phyloP scores from a whole-genome alignment of 2,329 filamentous ascomycete genomes.

The Dactylonectria estremocensis region DNA sequence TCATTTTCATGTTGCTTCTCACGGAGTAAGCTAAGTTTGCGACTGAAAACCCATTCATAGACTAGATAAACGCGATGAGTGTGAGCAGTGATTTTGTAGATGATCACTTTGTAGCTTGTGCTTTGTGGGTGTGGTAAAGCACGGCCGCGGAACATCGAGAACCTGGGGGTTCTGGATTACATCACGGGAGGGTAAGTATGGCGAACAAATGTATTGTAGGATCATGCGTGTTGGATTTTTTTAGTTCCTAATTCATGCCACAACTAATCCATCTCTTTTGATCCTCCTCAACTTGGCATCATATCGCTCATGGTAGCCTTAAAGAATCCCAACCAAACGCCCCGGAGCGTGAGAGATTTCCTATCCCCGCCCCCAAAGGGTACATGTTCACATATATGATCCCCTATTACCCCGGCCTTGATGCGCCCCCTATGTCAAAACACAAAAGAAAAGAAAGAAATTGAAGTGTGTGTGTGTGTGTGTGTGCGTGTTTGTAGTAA shows the following conservation, averaged over 20 bases:
- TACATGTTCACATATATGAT: slow-evolving; percentile 43
- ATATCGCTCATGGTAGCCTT: slow-evolving; percentile 47
- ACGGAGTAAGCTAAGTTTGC: not conserved
- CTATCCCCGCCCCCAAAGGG: slow-evolving; percentile 40
- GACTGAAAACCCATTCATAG: too few species aligned
- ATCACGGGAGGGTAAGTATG: slow-evolving; percentile 11
- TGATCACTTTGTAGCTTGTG: too few species aligned
- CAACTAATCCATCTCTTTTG: slow-evolving; percentile 44
- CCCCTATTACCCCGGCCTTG: slow-evolving; percentile 38
- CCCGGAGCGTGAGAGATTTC: slow-evolving; percentile 41
- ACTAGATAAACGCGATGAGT: too few species aligned
- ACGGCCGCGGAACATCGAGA: too few species aligned
- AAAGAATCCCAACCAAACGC: slow-evolving; percentile 45
- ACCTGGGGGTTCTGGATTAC: not conserved
- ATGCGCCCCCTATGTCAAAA: slow-evolving; percentile 49
- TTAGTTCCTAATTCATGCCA: slow-evolving; percentile 42
- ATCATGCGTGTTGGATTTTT: slow-evolving; percentile 44
- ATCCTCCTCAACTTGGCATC: slow-evolving; percentile 35
- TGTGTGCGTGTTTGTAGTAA: slow-evolving; percentile 48
- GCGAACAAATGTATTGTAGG: not conserved
- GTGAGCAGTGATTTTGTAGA: too few species aligned
- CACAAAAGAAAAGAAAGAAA: slow-evolving; percentile 43
- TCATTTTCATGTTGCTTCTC: not conserved
- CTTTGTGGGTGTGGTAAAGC: too few species aligned
- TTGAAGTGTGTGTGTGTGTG: slow-evolving; percentile 32